Base-by-base conservation (phyloP, 2,329 filamentous ascomycete genomes). In the Claviceps sp. region DNA sequence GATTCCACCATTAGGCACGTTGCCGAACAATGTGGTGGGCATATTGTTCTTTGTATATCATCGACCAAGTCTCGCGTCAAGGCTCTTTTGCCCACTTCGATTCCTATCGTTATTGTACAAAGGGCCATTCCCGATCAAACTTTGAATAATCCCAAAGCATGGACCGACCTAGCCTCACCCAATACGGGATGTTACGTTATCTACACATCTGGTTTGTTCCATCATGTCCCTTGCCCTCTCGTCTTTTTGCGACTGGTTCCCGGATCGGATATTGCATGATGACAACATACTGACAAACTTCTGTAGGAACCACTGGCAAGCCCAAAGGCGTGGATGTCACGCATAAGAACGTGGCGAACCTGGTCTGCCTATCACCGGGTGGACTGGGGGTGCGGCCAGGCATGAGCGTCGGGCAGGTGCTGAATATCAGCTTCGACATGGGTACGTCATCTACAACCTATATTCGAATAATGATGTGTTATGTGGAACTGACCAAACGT, bases 381-480 rank as follows among this genome's bases (percentile, higher is more conserved):
- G 72, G 70, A 52, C 60, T 82, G 16, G 73, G 71, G 3, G 74
- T 81, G 49, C 63, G 58, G 11, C 62, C 67, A 2, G 77, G 77
- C 13, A 73, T 68, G 11, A 70, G 70, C 13, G 77, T 81, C 7
- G 76, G 73, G 2, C 76, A 78, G 52, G 67, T 80, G 6, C 66
- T 81, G 42, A 80, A 76, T 55, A 72, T 82, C 45, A 75, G 74
- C 44, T 82, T 81, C 55, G 78, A 81, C 56, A 81, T 81, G 77
- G 75, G 77, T 79, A 67, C 59, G 74, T 65, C 40, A 14, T 51
- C 43, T 24, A 34, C 9, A 13, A 18, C 42, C 18, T n/a, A 14
- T 30, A 18, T 7, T 24, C 41, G 14, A 5, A 44, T 34, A 20
- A 24, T 30, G 20, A 14, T 37, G 38, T 47, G 1, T 8, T 37